Conservation (phyloP, 371 early-diverging fungal genomes). For the Mucor piriformis region DNA sequence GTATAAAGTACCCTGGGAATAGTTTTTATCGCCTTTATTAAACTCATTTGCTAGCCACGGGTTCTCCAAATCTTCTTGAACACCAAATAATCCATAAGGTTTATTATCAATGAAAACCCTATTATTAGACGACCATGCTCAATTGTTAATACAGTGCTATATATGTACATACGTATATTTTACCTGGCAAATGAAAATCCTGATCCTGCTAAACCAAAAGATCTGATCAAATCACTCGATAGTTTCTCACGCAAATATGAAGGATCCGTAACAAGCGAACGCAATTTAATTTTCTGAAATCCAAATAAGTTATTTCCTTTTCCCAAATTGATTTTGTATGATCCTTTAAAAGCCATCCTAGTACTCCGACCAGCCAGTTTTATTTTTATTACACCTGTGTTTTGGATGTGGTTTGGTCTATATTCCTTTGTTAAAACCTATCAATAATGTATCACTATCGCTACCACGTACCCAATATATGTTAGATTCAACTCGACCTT, state of each 20-base stretch:
- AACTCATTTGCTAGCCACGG: conserved; percentile 41
- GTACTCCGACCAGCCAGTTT: conserved; percentile 29
- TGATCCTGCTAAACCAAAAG: conserved; percentile 29
- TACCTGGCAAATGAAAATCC: conserved; percentile 31
- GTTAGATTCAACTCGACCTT: not conserved
- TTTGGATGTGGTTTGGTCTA: not conserved
- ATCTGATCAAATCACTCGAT: conserved; percentile 21
- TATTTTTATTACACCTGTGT: conserved; percentile 4
- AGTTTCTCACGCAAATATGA: conserved; percentile 38
- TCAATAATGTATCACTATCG: not conserved
- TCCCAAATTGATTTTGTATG: conserved; percentile 25
- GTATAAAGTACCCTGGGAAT: conserved; percentile 31
- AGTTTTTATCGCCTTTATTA: conserved; percentile 24
- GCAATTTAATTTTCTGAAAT: conserved; percentile 33
- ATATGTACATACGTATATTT: not conserved
- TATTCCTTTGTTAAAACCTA: not conserved
- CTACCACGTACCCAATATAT: conserved; percentile 6
- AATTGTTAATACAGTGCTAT: not conserved
- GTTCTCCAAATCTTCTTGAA: conserved; percentile 34
- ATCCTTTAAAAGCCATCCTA: conserved; percentile 17
- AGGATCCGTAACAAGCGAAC: conserved; percentile 33
- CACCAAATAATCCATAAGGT: conserved; percentile 35
- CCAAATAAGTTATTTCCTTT: conserved; percentile 29
- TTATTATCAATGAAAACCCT: conserved; percentile 39
- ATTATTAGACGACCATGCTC: not conserved